phyloP scores from a whole-genome alignment of 352 stramenopile species.

The Pythium vanterpoolii region DNA sequence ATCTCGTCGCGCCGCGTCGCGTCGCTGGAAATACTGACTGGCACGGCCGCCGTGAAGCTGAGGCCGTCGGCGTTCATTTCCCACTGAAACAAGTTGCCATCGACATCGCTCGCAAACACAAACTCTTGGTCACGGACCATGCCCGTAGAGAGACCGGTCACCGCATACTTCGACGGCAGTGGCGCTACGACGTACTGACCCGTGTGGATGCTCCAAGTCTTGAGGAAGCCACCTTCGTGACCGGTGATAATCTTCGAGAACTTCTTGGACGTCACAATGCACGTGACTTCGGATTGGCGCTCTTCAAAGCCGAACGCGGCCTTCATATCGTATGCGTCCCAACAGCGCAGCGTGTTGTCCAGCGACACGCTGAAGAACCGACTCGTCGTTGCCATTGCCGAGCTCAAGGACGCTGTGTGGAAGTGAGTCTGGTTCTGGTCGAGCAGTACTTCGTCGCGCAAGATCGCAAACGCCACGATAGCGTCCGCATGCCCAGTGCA shows the following conservation, averaged over 20 bases:
- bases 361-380: conserved; percentile 67
- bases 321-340: conserved; percentile 70
- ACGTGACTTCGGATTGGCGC: conserved; percentile 57
- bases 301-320: conserved; percentile 64
- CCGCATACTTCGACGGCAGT: conserved; percentile 27
- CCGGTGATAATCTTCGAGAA: conserved; percentile 61
- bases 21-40: conserved; percentile 17
- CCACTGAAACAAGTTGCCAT: conserved; percentile 51
- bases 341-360: conserved; percentile 73
- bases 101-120: conserved; percentile 42
- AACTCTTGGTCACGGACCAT: conserved; percentile 58
- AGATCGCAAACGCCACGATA: conserved; percentile 42
- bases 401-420: background rate
- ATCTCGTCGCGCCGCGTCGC: conserved; percentile 41
- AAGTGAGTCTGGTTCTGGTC: background rate
- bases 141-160: conserved; percentile 51
- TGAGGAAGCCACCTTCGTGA: conserved; percentile 51
- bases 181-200: conserved; percentile 36
- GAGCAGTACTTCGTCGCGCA: conserved; percentile 25
- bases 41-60: conserved; percentile 8
- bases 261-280: conserved; percentile 43
- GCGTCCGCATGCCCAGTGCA: conserved; percentile 49
- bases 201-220: conserved; percentile 62
- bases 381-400: conserved; percentile 19
- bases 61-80: conserved; percentile 47